A percentile compares a stretch with the other conserved stretches of the same genome.
These are phyloP conservation scores for Clausena lansium DNA, from an alignment of 345 rosid species.

Conservation along the genomic window DNA sequence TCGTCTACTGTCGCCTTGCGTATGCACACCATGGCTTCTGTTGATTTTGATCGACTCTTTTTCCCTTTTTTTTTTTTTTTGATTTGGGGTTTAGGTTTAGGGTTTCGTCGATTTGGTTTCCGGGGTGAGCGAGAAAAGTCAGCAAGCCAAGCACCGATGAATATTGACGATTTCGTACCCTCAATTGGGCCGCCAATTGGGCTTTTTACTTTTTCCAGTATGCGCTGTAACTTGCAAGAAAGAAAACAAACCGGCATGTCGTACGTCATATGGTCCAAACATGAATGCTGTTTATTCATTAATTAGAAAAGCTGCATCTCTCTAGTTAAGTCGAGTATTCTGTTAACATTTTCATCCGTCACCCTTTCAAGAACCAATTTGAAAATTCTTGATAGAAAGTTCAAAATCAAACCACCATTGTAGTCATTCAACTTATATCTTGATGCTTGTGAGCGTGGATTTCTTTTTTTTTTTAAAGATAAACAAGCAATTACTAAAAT, in stretches of 20 bases:
- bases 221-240: background rate
- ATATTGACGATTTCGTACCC: background rate
- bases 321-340: no score
- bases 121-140: background rate
- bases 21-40: slow-evolving; percentile 75
- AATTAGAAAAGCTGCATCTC: no score
- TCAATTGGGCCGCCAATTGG: background rate
- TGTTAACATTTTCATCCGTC: background rate
- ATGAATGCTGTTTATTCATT: no score
- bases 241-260: background rate
- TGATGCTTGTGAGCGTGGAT: background rate
- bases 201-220: background rate
- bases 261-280: background rate
- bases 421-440: background rate
- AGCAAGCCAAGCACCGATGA: no score
- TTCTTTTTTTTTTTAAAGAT: background rate
- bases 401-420: background rate
- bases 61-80: background rate
- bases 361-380: background rate
- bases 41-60: background rate
- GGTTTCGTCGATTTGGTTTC: slow-evolving; percentile 6
- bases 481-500: background rate
- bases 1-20: slow-evolving; percentile 95
- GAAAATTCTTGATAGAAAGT: background rate
- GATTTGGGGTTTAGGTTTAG: background rate